Conservation (phyloP, 805 yeast genomes). For the Candida broadrunensis region DNA sequence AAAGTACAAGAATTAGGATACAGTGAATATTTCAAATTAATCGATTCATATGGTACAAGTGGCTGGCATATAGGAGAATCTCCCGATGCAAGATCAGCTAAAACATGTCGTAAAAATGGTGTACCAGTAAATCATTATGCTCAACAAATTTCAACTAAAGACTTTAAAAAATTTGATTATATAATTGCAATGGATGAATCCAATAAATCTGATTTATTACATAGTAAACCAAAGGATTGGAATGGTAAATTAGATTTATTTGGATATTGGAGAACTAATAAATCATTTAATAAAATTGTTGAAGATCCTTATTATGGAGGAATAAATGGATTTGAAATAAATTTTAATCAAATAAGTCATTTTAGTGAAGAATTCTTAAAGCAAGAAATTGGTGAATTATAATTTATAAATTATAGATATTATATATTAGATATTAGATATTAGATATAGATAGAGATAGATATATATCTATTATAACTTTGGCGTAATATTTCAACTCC, state of each 20-base stretch:
- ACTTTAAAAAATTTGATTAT: constrained; percentile 62
- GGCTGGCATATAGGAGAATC: constrained; percentile 79
- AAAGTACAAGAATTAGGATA: constrained; percentile 53
- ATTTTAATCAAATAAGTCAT: constrained; percentile 70
- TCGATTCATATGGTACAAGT: constrained; percentile 89
- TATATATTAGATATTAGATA: too few relatives aligned
- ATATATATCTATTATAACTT: too few relatives aligned
- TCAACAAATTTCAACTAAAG: constrained; percentile 56
- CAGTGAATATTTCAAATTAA: constrained; percentile 41
- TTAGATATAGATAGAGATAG: background rate
- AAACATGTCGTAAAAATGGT: constrained; percentile 65
- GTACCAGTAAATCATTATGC: constrained; percentile 75
- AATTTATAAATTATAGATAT: constrained; percentile 1
- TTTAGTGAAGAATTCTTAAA: constrained; percentile 71
- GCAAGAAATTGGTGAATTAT: constrained; percentile 35
- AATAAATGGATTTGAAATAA: constrained; percentile 72
- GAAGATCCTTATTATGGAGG: constrained; percentile 96
- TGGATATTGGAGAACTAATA: constrained; percentile 74
- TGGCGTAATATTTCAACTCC: too few relatives aligned
- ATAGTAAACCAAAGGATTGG: constrained; percentile 49
- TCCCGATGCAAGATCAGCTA: constrained; percentile 74
- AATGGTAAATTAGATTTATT: constrained; percentile 58
- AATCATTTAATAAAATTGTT: constrained; percentile 52
- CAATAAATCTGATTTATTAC: constrained; percentile 49
- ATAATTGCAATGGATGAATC: constrained; percentile 70